Percentiles rank a stretch among this genome's conserved stretches.
Conservation (phyloP, 345 rosid genomes). For the Dipteronia sinensis region DNA sequence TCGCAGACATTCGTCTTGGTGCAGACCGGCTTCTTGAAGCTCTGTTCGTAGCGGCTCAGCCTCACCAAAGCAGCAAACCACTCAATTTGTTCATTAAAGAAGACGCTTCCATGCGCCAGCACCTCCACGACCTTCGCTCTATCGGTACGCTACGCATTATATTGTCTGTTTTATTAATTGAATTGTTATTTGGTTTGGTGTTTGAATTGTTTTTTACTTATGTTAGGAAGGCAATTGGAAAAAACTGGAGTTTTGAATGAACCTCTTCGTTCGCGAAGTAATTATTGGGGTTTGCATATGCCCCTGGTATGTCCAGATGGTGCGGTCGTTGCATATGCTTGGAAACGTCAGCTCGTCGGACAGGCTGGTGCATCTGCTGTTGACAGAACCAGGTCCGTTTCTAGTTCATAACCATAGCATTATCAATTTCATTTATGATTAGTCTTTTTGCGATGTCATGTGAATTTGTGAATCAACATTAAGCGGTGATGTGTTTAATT, state of each 20-base stretch:
- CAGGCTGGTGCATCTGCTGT: conserved; percentile 99
- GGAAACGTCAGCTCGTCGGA: conserved; percentile 97
- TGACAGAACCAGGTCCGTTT: conserved; percentile 84
- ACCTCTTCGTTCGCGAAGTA: conserved; percentile 68
- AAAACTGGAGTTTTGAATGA: conserved; percentile 89
- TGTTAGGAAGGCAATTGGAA: conserved; percentile 77
- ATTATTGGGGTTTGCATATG: conserved; percentile 95
- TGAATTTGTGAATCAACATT: background rate
- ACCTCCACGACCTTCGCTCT: conserved; percentile 73
- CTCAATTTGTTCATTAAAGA: conserved; percentile 61
- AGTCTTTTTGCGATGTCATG: background rate
- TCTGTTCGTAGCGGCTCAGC: conserved; percentile 60
- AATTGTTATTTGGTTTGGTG: background rate
- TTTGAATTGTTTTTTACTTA: conserved; percentile 10
- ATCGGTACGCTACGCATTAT: conserved; percentile 42
- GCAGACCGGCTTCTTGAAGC: conserved; percentile 94
- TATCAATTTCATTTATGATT: background rate
- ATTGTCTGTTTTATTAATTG: background rate
- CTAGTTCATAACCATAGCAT: background rate
- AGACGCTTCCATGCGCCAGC: conserved; percentile 87
- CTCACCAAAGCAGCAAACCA: conserved; percentile 69
- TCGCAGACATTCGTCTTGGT: conserved; percentile 85
- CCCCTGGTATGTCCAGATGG: conserved; percentile 97
- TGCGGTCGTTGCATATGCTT: conserved; percentile 93
- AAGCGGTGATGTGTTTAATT: background rate